Evolutionary conservation across 2,329 filamentous ascomycete genomes (phyloP).

Genomic region (Phialocephala sp.): DNA sequence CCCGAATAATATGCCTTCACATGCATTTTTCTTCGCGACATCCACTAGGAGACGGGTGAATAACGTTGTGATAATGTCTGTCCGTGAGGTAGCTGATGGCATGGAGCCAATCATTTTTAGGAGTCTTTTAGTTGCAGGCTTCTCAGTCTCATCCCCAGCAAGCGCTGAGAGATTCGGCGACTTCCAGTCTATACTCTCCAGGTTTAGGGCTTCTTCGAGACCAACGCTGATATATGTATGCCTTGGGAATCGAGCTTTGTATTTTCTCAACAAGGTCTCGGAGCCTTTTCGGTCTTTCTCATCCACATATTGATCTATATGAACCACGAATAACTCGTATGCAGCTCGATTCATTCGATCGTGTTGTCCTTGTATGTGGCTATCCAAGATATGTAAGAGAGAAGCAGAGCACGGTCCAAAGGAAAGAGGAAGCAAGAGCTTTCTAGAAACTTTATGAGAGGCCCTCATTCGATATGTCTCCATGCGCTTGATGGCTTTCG

Average conservation of each 20-base stretch:
- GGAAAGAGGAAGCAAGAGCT: constrained; percentile 79
- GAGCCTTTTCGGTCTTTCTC: constrained; percentile 36
- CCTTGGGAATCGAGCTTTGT: constrained; percentile 67
- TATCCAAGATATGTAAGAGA: constrained; percentile 76
- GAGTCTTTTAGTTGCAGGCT: constrained; percentile 45
- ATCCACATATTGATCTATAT: constrained; percentile 47
- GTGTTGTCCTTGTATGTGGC: constrained; percentile 69
- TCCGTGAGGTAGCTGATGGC: constrained; percentile 74
- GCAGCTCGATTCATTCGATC: constrained; percentile 66
- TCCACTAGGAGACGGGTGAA: constrained; percentile 73
- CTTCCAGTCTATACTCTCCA: constrained; percentile 60
- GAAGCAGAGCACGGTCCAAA: constrained; percentile 81
- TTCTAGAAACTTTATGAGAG: constrained; percentile 41
- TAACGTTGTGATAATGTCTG: constrained; percentile 75
- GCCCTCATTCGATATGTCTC: constrained; percentile 63
- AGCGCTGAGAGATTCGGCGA: constrained; percentile 44
- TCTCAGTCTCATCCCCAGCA: constrained; percentile 23
- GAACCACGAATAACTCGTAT: constrained; percentile 70
- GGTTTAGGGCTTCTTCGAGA: constrained; percentile 65
- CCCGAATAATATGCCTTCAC: constrained; percentile 78
- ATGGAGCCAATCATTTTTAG: constrained; percentile 60
- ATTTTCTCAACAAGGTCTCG: constrained; percentile 46
- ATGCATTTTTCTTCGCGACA: constrained; percentile 63
- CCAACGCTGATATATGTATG: constrained; percentile 67
- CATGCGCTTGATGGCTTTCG: constrained; percentile 82